Conservation (phyloP, 768 basidiomycete species). For the Rhodosporidiobolus odoratus region DNA sequence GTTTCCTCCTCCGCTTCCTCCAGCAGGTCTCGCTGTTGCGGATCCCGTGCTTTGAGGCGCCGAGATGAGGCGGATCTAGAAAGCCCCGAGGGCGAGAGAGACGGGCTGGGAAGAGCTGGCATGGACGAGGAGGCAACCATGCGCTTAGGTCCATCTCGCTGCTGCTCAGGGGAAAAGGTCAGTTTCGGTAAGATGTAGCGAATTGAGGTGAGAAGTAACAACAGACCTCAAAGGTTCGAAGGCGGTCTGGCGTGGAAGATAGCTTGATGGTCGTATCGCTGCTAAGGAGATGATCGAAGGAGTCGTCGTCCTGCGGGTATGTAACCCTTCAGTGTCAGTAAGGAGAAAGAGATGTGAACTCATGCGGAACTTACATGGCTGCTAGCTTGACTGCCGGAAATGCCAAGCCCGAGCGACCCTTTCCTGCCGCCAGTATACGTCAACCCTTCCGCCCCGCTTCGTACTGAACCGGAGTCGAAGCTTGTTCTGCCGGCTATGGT, state of each 20-base stretch:
- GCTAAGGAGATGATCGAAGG: slow-evolving; percentile 89
- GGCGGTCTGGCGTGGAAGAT: slow-evolving; percentile 86
- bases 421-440: not conserved
- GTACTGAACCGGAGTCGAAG: slow-evolving; percentile 3
- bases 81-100: not conserved
- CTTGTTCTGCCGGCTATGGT: not conserved
- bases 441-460: not conserved
- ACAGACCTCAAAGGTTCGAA: slow-evolving; percentile 87
- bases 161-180: not conserved
- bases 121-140: not conserved
- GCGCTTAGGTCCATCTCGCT: not conserved
- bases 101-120: not conserved
- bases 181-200: not conserved
- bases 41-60: slow-evolving; percentile 7
- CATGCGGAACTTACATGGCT: slow-evolving; percentile 10
- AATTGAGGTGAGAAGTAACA: not conserved
- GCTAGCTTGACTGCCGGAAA: not conserved
- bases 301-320: slow-evolving; percentile 59
- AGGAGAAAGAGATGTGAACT: not conserved
- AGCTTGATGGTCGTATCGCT: slow-evolving; percentile 89
- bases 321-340: not conserved
- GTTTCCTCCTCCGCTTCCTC: slow-evolving; percentile 20
- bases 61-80: not conserved
- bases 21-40: slow-evolving; percentile 11
- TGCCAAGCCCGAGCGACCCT: not conserved